Percentiles rank a stretch among this genome's conserved stretches.
Evolutionary conservation across 2,329 filamentous ascomycete species (phyloP).

Genomic region (Cadophora sp.): DNA sequence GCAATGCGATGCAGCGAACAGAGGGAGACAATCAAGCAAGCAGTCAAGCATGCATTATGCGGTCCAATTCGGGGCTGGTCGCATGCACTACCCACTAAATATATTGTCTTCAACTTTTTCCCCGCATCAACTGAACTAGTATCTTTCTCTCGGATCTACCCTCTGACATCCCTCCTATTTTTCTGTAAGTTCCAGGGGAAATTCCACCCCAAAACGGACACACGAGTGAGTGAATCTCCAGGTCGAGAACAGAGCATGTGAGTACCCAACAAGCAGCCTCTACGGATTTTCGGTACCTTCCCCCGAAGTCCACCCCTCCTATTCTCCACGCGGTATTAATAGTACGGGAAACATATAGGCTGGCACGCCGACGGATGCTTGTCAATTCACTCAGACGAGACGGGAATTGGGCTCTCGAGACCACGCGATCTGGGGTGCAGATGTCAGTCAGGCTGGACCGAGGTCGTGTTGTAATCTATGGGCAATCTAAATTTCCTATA

Average conservation of each 20-base stretch:
- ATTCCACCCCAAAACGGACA: not conserved
- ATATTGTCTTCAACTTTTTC: not conserved
- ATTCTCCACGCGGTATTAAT: conserved; percentile 5
- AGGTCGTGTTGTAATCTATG: not conserved
- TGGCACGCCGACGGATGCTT: not conserved
- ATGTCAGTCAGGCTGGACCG: not conserved
- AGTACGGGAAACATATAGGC: not conserved
- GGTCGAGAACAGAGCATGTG: conserved; percentile 7
- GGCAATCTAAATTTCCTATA: conserved; percentile 1
- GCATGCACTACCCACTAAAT: conserved; percentile 13
- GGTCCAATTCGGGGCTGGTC: conserved; percentile 1
- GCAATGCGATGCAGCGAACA: not conserved
- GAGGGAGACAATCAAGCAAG: not conserved
- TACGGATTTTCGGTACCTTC: conserved; percentile 7
- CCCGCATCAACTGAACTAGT: not conserved
- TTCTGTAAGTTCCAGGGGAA: not conserved
- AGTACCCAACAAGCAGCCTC: not conserved
- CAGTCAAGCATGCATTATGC: not conserved
- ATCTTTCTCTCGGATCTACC: not conserved
- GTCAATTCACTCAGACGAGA: not conserved
- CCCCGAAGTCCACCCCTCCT: not conserved
- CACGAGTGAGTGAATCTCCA: not conserved
- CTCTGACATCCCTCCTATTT: not conserved
- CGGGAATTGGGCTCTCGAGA: not conserved
- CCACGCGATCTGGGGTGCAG: conserved; percentile 10